Conservation (phyloP, 2,329 filamentous ascomycete genomes). For the Penicillium sp. region DNA sequence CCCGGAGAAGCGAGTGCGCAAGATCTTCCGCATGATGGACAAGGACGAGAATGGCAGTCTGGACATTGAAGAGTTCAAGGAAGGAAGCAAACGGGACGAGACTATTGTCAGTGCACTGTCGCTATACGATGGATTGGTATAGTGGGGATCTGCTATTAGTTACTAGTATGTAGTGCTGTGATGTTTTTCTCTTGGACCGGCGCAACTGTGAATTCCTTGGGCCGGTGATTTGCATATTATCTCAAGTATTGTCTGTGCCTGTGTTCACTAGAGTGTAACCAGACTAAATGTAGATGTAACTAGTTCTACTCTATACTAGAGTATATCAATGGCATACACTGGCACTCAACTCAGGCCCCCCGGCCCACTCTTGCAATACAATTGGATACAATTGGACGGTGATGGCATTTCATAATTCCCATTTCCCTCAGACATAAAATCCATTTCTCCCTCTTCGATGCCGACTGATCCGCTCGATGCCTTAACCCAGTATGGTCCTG, state of each 20-base stretch:
- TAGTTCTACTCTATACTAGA: too few relatives aligned
- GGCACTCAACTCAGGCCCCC: too few relatives aligned
- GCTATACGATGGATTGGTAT: conserved; percentile 94
- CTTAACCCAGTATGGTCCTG: conserved; percentile 35
- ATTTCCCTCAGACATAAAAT: background rate
- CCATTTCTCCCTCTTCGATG: too few relatives aligned
- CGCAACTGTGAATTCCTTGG: background rate
- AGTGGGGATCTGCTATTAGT: conserved; percentile 29
- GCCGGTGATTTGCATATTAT: conserved; percentile 8
- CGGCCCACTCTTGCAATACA: too few relatives aligned
- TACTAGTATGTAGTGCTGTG: too few relatives aligned
- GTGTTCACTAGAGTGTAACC: too few relatives aligned
- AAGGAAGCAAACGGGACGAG: conserved; percentile 97
- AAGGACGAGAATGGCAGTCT: conserved; percentile 65
- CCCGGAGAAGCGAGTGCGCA: conserved; percentile 94
- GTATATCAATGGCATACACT: too few relatives aligned
- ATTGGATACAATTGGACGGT: too few relatives aligned
- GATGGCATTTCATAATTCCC: too few relatives aligned
- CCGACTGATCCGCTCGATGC: too few relatives aligned
- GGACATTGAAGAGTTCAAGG: conserved; percentile 60
- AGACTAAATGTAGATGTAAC: too few relatives aligned
- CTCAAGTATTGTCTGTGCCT: background rate
- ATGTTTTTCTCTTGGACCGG: background rate
- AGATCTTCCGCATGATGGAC: conserved; percentile 99
- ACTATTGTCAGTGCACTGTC: conserved; percentile 97